Evolutionary conservation across 495 filamentous ascomycete species (phyloP).

Genomic region (Melanomma pulvis-pyrius): DNA sequence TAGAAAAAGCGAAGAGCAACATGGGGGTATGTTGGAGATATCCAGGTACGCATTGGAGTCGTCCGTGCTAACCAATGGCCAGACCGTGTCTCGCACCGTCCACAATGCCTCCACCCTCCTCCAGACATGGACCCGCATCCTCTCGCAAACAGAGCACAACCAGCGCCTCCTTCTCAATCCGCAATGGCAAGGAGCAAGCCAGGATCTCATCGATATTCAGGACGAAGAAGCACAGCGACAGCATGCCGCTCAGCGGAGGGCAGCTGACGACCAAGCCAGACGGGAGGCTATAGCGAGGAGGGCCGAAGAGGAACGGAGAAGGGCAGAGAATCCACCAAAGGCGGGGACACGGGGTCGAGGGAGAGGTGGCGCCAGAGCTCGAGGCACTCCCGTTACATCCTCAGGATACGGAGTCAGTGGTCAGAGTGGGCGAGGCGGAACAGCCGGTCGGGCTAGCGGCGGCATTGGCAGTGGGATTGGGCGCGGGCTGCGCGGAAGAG

Average conservation of each 20-base stretch:
- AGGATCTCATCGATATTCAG: conserved; percentile 82
- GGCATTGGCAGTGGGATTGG: conserved; percentile 23
- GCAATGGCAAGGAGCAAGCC: conserved; percentile 82
- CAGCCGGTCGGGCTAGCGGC: conserved; percentile 5
- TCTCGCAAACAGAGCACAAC: conserved; percentile 96
- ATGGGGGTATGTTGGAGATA: conserved; percentile 69
- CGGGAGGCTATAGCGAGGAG: conserved; percentile 69
- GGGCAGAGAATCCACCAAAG: conserved; percentile 52
- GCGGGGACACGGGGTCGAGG: conserved; percentile 45
- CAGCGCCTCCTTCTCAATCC: conserved; percentile 87
- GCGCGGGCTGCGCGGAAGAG: conserved; percentile 22
- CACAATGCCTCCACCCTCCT: conserved; percentile 88
- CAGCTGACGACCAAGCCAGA: conserved; percentile 72
- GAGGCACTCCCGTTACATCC: conserved; percentile 14
- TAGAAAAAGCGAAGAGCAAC: conserved; percentile 81
- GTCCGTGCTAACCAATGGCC: neutral
- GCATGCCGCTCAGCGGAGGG: conserved; percentile 73
- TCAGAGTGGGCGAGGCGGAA: conserved; percentile 23
- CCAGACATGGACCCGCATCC: conserved; percentile 92
- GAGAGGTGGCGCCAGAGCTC: conserved; percentile 36
- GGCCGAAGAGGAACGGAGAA: conserved; percentile 69
- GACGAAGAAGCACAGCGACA: conserved; percentile 69
- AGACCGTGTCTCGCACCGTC: conserved; percentile 87
- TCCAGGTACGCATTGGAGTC: neutral
- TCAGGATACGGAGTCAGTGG: conserved; percentile 29